phyloP scores from a whole-genome alignment of 352 stramenopile genomes.

The Thalassiosira oceanica region DNA sequence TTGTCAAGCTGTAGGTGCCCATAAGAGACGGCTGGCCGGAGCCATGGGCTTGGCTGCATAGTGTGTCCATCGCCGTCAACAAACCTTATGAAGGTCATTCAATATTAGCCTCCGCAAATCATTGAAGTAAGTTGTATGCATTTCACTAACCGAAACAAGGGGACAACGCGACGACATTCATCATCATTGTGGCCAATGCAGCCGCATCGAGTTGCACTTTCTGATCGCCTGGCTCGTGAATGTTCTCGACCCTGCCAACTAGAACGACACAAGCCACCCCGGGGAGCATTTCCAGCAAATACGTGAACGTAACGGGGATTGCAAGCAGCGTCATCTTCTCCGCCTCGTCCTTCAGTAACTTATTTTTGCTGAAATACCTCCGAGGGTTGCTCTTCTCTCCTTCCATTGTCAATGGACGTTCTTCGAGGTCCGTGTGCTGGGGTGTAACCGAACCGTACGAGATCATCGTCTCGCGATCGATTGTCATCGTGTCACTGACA shows the following conservation, averaged over 20 bases:
- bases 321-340: conserved; percentile 23
- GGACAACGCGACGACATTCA: conserved; percentile 85
- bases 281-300: conserved; percentile 36
- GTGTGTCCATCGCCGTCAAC: conserved; percentile 86
- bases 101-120: no score
- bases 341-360: conserved; percentile 30
- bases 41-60: conserved; percentile 83
- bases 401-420: no score
- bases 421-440: no score
- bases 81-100: conserved; percentile 2
- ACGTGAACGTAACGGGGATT: conserved; percentile 35
- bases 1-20: conserved; percentile 86
- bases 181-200: conserved; percentile 82
- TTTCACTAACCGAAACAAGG: conserved; percentile 80
- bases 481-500: no score
- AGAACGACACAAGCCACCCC: conserved; percentile 36
- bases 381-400: no score
- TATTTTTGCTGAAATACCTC: background rate
- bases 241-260: conserved; percentile 20
- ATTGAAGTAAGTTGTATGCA: background rate
- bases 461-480: no score
- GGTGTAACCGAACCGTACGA: no score
- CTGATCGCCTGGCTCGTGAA: conserved; percentile 4
- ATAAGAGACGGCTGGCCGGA: conserved; percentile 86
- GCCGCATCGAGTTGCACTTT: conserved; percentile 73